phyloP scores from a whole-genome alignment of 805 yeast species.

The Candida michaelii region DNA sequence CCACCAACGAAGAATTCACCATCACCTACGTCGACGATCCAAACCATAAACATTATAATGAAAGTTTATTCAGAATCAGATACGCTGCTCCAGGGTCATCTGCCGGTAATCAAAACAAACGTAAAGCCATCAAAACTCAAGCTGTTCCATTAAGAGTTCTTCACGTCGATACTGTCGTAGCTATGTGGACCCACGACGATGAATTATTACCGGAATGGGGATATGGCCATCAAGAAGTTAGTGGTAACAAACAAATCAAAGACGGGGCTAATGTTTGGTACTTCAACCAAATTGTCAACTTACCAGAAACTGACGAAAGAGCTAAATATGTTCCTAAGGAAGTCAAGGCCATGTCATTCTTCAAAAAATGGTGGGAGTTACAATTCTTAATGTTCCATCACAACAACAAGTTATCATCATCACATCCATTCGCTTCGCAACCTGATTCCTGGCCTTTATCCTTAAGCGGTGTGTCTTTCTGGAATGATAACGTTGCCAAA shows the following conservation, averaged over 20 bases:
- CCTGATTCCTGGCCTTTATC: constrained; percentile 93
- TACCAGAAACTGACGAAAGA: constrained; percentile 57
- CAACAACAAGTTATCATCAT: constrained; percentile 80
- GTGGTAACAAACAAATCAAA: constrained; percentile 82
- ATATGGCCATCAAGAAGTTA: constrained; percentile 84
- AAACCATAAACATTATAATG: constrained; percentile 49
- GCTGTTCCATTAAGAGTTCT: constrained; percentile 67
- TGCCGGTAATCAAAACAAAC: constrained; percentile 45
- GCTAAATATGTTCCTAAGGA: constrained; percentile 62
- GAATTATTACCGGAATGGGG: constrained; percentile 93
- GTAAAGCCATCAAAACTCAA: constrained; percentile 62
- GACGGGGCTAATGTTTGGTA: constrained; percentile 74
- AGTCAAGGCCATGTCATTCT: constrained; percentile 65
- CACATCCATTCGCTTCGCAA: constrained; percentile 93
- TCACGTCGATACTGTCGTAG: constrained; percentile 85
- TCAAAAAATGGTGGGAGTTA: constrained; percentile 85
- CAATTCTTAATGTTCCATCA: constrained; percentile 89
- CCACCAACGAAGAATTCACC: constrained; percentile 94
- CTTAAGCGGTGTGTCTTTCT: constrained; percentile 89
- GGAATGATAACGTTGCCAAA: constrained; percentile 70
- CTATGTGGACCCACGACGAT: constrained; percentile 91
- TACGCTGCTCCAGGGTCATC: constrained; percentile 35
- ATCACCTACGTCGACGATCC: constrained; percentile 65
- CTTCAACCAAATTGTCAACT: constrained; percentile 65
- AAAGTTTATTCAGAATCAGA: constrained; percentile 76